These are phyloP conservation scores for Rhizopus stolonifer DNA, from an alignment of 371 early-diverging fungal genomes.

Conservation along the genomic window DNA sequence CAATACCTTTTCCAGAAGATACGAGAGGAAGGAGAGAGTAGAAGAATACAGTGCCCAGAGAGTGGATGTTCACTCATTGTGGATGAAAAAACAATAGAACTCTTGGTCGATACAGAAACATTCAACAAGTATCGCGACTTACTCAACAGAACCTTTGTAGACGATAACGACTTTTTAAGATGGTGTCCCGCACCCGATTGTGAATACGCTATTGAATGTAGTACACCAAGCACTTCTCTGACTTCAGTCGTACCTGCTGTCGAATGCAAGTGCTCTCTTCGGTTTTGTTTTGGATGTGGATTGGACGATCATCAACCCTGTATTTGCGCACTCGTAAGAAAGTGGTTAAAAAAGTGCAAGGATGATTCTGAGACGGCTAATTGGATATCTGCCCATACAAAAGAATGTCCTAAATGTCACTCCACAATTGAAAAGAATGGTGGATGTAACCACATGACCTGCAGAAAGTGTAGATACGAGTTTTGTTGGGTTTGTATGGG, in stretches of 20 bases:
- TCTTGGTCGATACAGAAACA: conserved; percentile 53
- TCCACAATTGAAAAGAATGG: conserved; percentile 98
- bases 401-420: conserved; percentile 93
- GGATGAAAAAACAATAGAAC: conserved; percentile 75
- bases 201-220: conserved; percentile 91
- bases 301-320: conserved; percentile 89
- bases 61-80: conserved; percentile 79
- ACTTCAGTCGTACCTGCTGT: conserved; percentile 84
- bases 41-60: conserved; percentile 83
- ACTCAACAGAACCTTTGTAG: conserved; percentile 86
- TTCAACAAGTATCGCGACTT: conserved; percentile 70
- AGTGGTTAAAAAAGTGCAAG: conserved; percentile 93
- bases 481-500: conserved; percentile 90
- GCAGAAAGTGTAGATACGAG: conserved; percentile 83
- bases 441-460: conserved; percentile 94
- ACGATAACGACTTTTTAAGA: conserved; percentile 74
- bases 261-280: conserved; percentile 73
- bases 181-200: conserved; percentile 98
- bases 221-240: conserved; percentile 68
- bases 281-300: conserved; percentile 95
- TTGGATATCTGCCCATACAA: conserved; percentile 96
- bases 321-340: conserved; percentile 81
- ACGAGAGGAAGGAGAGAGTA: conserved; percentile 81
- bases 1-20: conserved; percentile 86
- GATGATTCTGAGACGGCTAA: conserved; percentile 98